Base-by-base conservation (phyloP, 768 basidiomycete species). In the Trametes elegans region DNA sequence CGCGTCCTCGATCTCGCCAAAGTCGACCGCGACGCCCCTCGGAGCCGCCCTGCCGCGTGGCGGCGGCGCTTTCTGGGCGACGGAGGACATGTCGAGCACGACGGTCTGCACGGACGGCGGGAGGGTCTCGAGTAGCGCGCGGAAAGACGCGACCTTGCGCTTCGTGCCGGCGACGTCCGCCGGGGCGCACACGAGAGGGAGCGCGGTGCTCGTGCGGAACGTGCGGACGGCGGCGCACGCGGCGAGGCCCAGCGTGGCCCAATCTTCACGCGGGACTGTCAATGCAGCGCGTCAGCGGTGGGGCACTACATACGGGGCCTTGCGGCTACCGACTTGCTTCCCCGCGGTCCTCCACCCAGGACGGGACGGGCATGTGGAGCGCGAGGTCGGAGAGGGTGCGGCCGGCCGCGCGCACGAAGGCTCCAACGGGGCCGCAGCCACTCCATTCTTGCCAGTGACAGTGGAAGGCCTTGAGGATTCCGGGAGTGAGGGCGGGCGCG, bases 311-410 rank as follows among this genome's bases (percentile, higher is more conserved):
- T n/a, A n/a, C n/a, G n/a, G n/a, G n/a, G n/a, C n/a, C 28, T 31
- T 31, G n/a, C n/a, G 23, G 46, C 7, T 36, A 53, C 51, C n/a
- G 34, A 53, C 51, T 53, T 44, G 51, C 51, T 28, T 27, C 29
- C 24, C 42, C 51, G 1, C 9, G 16, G 23, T 53, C 51, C 9
- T 53, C 51, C 8, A 53, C 51, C 51, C 51, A 53, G 18, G 51
- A 36, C 26, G 19, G 18, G 18, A 43, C 34, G 26, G 51, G 36
- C 51, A 53, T 53, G 26, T 53, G 36, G 6, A 53, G 42, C 21
- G 34, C 13, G 26, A 53, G 42, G 26, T 53, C 42, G 24, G 34
- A 13, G 42, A 53, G 23, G 23, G 29, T 44, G n/a, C 26, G 23
- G 31, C 51, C 51, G 6, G 29, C 51, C 27, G 26, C 10, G 24